Evolutionary conservation across 2,329 filamentous ascomycete genomes (phyloP), one percentile per base, ranked within the genome.

Genomic region (Chrysosporium keratinophilum): DNA sequence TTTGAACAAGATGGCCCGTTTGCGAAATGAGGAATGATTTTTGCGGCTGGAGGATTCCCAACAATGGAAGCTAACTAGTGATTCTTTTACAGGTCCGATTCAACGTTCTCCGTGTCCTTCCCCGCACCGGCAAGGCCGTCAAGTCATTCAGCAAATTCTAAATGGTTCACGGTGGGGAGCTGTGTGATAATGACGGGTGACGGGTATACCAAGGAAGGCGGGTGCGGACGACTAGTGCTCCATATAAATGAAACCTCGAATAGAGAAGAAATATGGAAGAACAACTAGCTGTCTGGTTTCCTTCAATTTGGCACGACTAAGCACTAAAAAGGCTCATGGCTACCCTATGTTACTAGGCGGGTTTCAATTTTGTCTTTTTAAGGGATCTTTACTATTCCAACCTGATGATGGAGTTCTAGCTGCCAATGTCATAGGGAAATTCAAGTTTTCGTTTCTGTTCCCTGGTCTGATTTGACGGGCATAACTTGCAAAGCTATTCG

Each of bases 121-220:
- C 91, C 78, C 85, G 90, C 79, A 95, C 88, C 69, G 88, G 90
- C 78, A 96, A 96, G 85, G 78, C 83, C 69, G 89, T 96, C 76
- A 98, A 98, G 89, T 77, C 84, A 76, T 98, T 98, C 84, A 81
- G 76, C 81, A 98, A 98, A 83, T 98, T 98, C 82, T 98, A 95
- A 84, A 67, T 62, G 65, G 63, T 59, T 54, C 14, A 61, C 58
- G 56, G 60, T 34, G 58, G 59, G 58, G 48, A 19, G 49, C 28
- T 50, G 52, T 47, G 52, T 54, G 50, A 54, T 57, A 49, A 42
- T 31, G 54, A 46, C 28, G 45, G 51, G 43, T 35, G 61, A 60
- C 60, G 61, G 57, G 58, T 62, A 60, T 60, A 61, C 59, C 57
- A 60, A 45, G 46, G 31, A 54, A 34, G 33, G 40, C 43, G 44